Base-by-base conservation (phyloP, 345 rosid species). In the Salix viminalis region DNA sequence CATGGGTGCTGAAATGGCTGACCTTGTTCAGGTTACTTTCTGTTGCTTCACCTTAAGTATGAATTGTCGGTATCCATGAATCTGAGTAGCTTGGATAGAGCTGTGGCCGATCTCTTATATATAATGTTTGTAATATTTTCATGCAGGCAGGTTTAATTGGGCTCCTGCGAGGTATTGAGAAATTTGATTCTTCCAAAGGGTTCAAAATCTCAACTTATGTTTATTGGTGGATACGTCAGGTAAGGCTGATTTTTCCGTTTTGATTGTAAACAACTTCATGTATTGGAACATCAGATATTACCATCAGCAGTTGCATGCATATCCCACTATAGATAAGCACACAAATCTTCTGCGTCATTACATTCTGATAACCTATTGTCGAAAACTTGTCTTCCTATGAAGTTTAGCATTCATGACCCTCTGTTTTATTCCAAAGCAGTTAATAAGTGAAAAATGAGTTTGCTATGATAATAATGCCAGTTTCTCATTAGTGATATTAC, bases 171-270 rank as follows among this genome's bases (percentile, higher is more conserved):
- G 99, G 99, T 36, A 95, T 95, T 26, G 99, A 95, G 90, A 95
- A 95, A 81, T 95, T 90, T 62, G 99, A 93, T 88, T 89, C 99
- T 77, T 90, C 98, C 18, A 94, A 90, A 74, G 98, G 98, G 23
- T 92, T 88, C 85, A 92, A 88, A 81, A 90, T 94, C 52, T 94
- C 98, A 73, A 94, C 98, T 80, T 94, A 94, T 78, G 98, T 94
- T 44, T 94, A 94, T 75, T 95, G 99, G 99, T 95, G 98, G 97
- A 95, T 95, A 73, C 97, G 97, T 81, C 99, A 95, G 97, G 99
- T 91, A 78, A 70, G 84, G 77, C 72, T 28, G 26, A 54, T 24
- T 7, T 61, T 79, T 56, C 72, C 74, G 62, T 44, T 37, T 18
- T 14, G 15, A 42, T 60, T 24, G 24, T 46, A 34, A 13, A 44